Evolutionary conservation across 495 filamentous ascomycete genomes (phyloP).

Genomic region (Penicillium simplicissimum): DNA sequence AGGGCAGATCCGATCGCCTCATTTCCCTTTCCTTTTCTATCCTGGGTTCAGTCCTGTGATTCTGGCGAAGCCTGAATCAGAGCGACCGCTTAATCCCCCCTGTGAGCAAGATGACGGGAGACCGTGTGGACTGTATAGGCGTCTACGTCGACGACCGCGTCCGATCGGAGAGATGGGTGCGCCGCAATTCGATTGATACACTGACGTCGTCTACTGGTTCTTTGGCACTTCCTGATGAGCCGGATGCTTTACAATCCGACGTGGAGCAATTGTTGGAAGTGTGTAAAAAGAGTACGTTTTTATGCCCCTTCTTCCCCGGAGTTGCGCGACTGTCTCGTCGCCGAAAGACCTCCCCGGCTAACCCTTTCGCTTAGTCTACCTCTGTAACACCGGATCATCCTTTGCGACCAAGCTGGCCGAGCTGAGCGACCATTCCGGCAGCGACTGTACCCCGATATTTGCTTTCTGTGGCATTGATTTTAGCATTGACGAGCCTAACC

Average conservation of each 20-base stretch:
- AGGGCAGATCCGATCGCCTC: slow-evolving; percentile 15
- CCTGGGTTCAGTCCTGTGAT: slow-evolving; percentile 16
- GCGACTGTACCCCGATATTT: slow-evolving; percentile 68
- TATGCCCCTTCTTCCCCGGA: background rate
- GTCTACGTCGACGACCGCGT: slow-evolving; percentile 82
- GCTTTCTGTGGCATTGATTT: slow-evolving; percentile 70
- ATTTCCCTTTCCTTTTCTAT: slow-evolving; percentile 14
- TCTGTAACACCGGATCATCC: slow-evolving; percentile 68
- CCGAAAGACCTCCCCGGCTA: slow-evolving; percentile 4
- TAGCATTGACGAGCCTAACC: slow-evolving; percentile 30
- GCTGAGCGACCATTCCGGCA: slow-evolving; percentile 62
- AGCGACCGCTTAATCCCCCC: background rate
- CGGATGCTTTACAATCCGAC: slow-evolving; percentile 51
- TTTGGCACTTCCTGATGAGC: slow-evolving; percentile 44
- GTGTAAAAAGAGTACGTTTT: slow-evolving; percentile 55
- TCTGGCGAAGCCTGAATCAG: slow-evolving; percentile 16
- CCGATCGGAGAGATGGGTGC: slow-evolving; percentile 60
- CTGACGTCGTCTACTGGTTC: slow-evolving; percentile 28
- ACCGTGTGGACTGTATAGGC: slow-evolving; percentile 70
- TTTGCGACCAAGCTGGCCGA: slow-evolving; percentile 70
- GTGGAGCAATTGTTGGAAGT: slow-evolving; percentile 50
- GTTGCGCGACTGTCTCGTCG: background rate
- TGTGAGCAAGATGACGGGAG: slow-evolving; percentile 53
- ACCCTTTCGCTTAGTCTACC: slow-evolving; percentile 56
- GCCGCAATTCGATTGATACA: slow-evolving; percentile 38